These are phyloP conservation scores for Oenanthe javanica DNA, from an alignment of 140 eudicot genomes.

Conservation along the genomic window DNA sequence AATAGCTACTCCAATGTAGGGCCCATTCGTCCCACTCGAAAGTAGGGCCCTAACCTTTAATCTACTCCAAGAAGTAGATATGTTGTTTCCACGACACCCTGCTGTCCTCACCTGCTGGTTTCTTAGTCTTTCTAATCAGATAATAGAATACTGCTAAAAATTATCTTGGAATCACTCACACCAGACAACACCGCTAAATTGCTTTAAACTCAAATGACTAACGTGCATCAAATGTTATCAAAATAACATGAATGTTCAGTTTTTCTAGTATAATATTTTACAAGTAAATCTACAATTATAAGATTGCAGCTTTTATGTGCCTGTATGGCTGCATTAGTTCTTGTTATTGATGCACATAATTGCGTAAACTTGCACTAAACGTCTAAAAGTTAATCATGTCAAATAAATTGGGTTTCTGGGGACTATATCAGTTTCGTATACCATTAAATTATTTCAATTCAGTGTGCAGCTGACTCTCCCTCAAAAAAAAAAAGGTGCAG, in stretches of 20 bases:
- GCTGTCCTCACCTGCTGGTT: neutral
- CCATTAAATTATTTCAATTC: no score
- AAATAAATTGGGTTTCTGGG: neutral
- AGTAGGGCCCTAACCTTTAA: neutral
- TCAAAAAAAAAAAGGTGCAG: no score
- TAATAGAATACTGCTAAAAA: neutral
- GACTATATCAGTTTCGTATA: no score
- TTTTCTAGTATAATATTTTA: neutral
- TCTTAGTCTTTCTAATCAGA: neutral
- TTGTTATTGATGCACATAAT: no score
- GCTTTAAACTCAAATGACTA: neutral
- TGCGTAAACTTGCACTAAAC: no score
- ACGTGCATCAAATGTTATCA: neutral
- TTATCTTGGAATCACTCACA: neutral
- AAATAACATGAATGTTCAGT: neutral
- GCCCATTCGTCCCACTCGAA: neutral
- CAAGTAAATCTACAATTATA: neutral
- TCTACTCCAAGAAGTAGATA: neutral
- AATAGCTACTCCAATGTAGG: neutral
- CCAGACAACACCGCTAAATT: neutral
- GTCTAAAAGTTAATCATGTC: no score
- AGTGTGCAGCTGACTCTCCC: no score
- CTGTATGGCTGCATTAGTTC: neutral
- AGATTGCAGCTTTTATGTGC: neutral
- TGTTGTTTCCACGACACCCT: neutral